A percentile compares a stretch with the other conserved stretches of the same genome.
Evolutionary conservation across 2,329 filamentous ascomycete species (phyloP).

Genomic region (Claviceps spartinae): DNA sequence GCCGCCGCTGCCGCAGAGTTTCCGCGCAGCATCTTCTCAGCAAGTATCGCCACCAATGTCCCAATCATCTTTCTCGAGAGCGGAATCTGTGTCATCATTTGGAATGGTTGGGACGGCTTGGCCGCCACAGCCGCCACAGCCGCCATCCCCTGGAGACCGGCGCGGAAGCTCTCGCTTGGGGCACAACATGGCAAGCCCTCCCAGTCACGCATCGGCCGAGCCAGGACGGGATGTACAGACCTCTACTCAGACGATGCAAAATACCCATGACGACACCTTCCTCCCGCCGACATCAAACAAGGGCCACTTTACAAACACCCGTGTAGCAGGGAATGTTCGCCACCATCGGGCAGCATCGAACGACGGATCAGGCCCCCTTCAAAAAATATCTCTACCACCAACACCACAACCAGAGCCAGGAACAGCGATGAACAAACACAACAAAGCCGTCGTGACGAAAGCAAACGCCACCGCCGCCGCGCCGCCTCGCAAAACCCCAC

Average conservation of each 20-base stretch:
- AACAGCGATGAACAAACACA: background rate
- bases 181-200: background rate
- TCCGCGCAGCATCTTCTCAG: constrained; percentile 5
- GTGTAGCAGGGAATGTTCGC: background rate
- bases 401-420: background rate
- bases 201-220: background rate
- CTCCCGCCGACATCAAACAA: background rate
- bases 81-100: constrained; percentile 3
- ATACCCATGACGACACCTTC: background rate
- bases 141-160: background rate
- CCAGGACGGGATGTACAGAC: background rate
- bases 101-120: constrained; percentile 2
- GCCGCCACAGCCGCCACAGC: background rate
- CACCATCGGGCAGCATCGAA: background rate
- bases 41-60: constrained; percentile 2
- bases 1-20: background rate
- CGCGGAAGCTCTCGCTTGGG: background rate
- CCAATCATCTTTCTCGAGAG: background rate
- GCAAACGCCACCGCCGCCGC: background rate
- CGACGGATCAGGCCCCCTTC: background rate
- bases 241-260: background rate
- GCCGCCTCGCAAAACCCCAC: background rate
- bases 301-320: background rate
- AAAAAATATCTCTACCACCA: background rate
- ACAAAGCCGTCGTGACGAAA: background rate